Conservation (phyloP, 1,139 yeast genomes). For the Geotrichum europaeum region DNA sequence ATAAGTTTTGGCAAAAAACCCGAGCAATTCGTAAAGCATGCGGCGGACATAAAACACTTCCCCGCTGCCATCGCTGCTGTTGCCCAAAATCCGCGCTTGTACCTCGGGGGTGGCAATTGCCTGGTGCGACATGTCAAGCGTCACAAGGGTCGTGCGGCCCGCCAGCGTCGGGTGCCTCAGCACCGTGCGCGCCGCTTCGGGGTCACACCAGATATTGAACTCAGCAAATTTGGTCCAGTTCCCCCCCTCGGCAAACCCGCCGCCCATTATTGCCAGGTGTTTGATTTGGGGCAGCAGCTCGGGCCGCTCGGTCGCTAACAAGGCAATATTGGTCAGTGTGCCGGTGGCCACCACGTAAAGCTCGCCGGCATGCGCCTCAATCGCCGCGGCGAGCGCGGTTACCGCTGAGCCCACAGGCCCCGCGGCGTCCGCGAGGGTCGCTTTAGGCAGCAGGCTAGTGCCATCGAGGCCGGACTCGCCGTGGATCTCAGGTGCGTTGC, state of each 20-base stretch:
- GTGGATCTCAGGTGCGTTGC: conserved; percentile 59
- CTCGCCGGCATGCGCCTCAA: conserved; percentile 41
- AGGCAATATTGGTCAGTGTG: conserved; percentile 63
- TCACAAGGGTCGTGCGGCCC: conserved; percentile 50
- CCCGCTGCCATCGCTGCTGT: not conserved
- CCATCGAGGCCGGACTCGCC: conserved; percentile 77
- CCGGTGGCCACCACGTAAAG: conserved; percentile 65
- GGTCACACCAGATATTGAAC: conserved; percentile 72
- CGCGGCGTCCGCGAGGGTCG: conserved; percentile 36
- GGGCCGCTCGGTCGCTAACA: conserved; percentile 48
- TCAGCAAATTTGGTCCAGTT: conserved; percentile 60
- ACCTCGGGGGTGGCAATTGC: conserved; percentile 52
- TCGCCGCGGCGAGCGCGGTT: conserved; percentile 53
- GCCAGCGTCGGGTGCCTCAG: conserved; percentile 42
- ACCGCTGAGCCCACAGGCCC: conserved; percentile 42
- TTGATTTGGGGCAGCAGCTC: conserved; percentile 43
- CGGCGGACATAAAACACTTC: conserved; percentile 33
- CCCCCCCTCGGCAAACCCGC: conserved; percentile 39
- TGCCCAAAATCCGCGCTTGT: conserved; percentile 26
- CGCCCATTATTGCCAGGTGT: conserved; percentile 69
- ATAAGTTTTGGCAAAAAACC: conserved; percentile 49
- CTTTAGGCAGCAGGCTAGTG: conserved; percentile 47
- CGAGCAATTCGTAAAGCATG: conserved; percentile 52
- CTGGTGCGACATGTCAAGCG: conserved; percentile 66
- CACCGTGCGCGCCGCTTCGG: conserved; percentile 61